Conservation (phyloP, 1,284 basidiomycete genomes). For the Mycocalia duriaeana region DNA sequence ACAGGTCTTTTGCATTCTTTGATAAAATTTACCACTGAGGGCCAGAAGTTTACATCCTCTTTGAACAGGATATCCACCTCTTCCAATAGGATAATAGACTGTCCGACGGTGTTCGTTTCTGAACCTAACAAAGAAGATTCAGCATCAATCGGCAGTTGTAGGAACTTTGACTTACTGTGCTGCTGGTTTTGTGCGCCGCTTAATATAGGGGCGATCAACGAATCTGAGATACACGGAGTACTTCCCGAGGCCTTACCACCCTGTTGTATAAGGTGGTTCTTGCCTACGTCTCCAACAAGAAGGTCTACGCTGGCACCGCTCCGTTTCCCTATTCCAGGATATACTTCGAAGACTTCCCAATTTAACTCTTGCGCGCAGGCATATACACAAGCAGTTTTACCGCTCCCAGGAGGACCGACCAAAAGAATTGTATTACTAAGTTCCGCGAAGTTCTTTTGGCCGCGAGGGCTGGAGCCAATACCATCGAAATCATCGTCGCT, state of each 20-base stretch:
- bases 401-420: constrained; percentile 76
- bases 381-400: constrained; percentile 91
- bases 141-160: background rate
- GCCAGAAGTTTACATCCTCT: constrained; percentile 92
- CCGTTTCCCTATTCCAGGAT: constrained; percentile 89
- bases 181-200: background rate
- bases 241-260: background rate
- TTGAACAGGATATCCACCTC: constrained; percentile 93
- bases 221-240: background rate
- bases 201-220: background rate
- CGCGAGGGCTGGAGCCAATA: constrained; percentile 18
- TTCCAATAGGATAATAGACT: constrained; percentile 92
- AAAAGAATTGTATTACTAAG: constrained; percentile 86
- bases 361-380: constrained; percentile 90
- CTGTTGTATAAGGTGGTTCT: constrained; percentile 75
- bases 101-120: constrained; percentile 37
- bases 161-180: background rate
- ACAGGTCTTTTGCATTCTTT: constrained; percentile 80
- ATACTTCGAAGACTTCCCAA: constrained; percentile 96
- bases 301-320: constrained; percentile 75
- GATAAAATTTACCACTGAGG: constrained; percentile 75
- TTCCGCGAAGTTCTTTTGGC: constrained; percentile 28
- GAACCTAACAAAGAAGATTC: constrained; percentile 1
- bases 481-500: constrained; percentile 12
- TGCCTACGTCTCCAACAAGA: constrained; percentile 89